These are phyloP conservation scores for Immersiella caudata DNA, from an alignment of 495 filamentous ascomycete species.

Conservation along the genomic window DNA sequence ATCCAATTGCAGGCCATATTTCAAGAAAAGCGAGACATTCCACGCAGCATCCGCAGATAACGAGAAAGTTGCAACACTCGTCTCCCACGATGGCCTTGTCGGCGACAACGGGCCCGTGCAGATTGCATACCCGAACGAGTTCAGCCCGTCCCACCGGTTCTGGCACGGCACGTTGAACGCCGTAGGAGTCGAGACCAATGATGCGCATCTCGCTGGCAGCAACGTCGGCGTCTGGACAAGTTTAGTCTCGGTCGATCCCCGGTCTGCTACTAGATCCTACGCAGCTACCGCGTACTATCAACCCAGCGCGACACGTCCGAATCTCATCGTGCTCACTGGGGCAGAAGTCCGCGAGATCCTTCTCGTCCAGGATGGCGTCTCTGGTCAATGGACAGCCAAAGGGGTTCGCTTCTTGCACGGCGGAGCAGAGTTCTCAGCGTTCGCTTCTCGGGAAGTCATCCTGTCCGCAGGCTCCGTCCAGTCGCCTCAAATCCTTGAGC, in stretches of 20 bases:
- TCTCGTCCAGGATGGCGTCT: constrained; percentile 28
- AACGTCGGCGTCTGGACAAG: constrained; percentile 53
- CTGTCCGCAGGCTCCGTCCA: constrained; percentile 55
- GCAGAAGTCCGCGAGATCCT: constrained; percentile 44
- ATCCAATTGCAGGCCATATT: constrained; percentile 42
- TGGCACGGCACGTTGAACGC: constrained; percentile 53
- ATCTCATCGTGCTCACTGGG: constrained; percentile 46
- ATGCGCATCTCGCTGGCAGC: constrained; percentile 43
- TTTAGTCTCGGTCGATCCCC: constrained; percentile 42
- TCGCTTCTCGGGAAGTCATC: constrained; percentile 53
- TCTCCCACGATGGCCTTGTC: constrained; percentile 37
- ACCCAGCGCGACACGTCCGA: constrained; percentile 41
- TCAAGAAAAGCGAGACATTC: constrained; percentile 54
- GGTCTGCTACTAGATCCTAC: constrained; percentile 48
- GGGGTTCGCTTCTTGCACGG: constrained; percentile 48
- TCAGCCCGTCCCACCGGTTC: constrained; percentile 46
- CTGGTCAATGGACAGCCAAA: constrained; percentile 40
- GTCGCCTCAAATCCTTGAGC: constrained; percentile 58
- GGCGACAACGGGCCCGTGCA: constrained; percentile 50
- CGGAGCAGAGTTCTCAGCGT: constrained; percentile 34
- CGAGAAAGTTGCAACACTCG: constrained; percentile 34
- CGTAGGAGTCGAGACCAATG: constrained; percentile 45
- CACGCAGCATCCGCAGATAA: constrained; percentile 42
- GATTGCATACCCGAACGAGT: constrained; percentile 47
- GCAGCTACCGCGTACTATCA: constrained; percentile 47